phyloP scores from a whole-genome alignment of 371 early-diverging fungal genomes.

The Mortierella sp. region DNA sequence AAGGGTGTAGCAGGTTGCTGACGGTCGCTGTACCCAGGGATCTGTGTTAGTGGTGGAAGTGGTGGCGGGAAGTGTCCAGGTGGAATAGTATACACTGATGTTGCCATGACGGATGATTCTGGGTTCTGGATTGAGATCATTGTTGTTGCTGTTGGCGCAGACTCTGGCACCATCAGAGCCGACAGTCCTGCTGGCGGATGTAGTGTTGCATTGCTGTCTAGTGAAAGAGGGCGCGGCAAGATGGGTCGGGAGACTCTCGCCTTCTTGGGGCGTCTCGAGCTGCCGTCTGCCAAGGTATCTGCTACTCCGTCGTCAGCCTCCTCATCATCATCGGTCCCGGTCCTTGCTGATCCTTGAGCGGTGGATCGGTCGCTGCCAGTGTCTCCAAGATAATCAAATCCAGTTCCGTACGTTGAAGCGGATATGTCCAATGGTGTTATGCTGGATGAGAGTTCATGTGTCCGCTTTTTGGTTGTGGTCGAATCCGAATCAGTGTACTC shows the following conservation, averaged over 20 bases:
- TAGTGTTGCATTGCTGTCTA: background rate
- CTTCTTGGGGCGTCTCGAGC: background rate
- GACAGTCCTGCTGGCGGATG: background rate
- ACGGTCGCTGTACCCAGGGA: background rate
- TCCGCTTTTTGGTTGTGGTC: background rate
- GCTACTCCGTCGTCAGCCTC: background rate
- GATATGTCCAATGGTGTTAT: background rate
- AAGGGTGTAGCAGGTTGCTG: background rate
- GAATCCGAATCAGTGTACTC: background rate
- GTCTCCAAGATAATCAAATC: too few relatives aligned
- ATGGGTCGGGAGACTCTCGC: background rate
- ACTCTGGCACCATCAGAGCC: background rate
- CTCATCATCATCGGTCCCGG: background rate
- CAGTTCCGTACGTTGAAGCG: too few relatives aligned
- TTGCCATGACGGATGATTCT: background rate
- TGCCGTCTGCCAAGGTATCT: background rate
- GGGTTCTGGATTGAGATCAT: background rate
- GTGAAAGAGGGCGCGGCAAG: background rate
- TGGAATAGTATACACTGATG: background rate
- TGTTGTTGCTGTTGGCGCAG: background rate
- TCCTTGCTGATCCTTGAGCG: background rate
- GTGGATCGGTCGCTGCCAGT: background rate
- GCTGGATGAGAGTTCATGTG: background rate
- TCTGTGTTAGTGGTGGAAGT: background rate
- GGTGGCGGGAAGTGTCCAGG: background rate